Conservation (phyloP, 495 filamentous ascomycete species). For the Annulohypoxylon moriforme region DNA sequence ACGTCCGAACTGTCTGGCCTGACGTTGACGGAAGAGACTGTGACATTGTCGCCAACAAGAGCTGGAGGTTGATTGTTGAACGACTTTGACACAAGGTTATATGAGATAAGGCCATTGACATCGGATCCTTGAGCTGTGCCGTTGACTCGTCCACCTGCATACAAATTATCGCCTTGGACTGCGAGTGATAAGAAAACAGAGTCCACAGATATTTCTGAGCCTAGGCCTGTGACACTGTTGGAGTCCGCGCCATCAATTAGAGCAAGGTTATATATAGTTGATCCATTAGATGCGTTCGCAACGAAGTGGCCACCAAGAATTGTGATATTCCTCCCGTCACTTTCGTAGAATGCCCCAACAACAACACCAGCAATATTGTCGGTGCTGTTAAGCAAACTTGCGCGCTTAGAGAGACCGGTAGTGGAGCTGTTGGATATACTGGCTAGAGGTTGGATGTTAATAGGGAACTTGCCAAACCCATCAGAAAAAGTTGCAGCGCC, state of each 20-base stretch:
- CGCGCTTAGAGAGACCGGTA: constrained; percentile 65
- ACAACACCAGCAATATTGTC: constrained; percentile 68
- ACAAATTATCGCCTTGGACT: constrained; percentile 75
- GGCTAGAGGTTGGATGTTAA: constrained; percentile 64
- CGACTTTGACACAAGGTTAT: constrained; percentile 72
- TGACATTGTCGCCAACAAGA: constrained; percentile 72
- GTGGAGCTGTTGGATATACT: constrained; percentile 41
- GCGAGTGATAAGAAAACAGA: constrained; percentile 80
- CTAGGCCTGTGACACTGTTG: constrained; percentile 75
- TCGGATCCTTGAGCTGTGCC: constrained; percentile 71
- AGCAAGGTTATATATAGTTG: constrained; percentile 78
- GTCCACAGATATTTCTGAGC: constrained; percentile 70
- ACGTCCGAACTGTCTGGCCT: constrained; percentile 75
- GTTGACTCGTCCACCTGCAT: constrained; percentile 81
- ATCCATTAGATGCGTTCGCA: constrained; percentile 74
- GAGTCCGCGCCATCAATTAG: constrained; percentile 71
- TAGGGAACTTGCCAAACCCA: constrained; percentile 67
- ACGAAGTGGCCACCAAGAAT: constrained; percentile 90
- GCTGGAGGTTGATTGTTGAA: constrained; percentile 76
- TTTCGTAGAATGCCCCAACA: constrained; percentile 79
- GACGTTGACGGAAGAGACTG: constrained; percentile 77
- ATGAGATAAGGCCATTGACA: constrained; percentile 81
- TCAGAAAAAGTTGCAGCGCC: constrained; percentile 74
- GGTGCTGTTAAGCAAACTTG: constrained; percentile 59
- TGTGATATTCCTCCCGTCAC: constrained; percentile 78